Base-by-base conservation (phyloP, 2,329 filamentous ascomycete species). In the Diaporthe sp. region DNA sequence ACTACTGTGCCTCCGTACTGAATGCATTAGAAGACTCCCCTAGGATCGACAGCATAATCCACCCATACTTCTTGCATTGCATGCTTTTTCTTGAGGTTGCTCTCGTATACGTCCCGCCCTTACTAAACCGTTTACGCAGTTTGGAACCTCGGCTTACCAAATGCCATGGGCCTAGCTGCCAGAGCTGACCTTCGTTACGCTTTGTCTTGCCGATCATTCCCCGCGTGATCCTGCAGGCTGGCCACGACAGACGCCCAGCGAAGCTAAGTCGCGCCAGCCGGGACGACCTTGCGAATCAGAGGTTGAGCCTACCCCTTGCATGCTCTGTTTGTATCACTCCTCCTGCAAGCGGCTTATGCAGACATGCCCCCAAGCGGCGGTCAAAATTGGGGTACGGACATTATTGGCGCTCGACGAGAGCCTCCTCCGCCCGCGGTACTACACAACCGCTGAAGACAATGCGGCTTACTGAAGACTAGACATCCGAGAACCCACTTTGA, bases 271-370 rank as follows among this genome's bases (percentile, higher is more conserved):
- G 17, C 7, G 10, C 34, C 22, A 42, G 63, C 44, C 17, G 34
- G 13, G n/a, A 53, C 13, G 3, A 28, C 3, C 15, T 28, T 70
- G 49, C 49, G 49, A 70, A 70, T 70, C 65, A 70, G 49, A 28
- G 34, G 12, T 31, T 25, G 47, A 70, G 37, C 34, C 13, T 55
- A 8, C 2, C 47, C 65, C 65, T 70, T 22, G 47, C 10, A 34
- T 28, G 22, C 28, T 39, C 7, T 25, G 28, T 53, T 37, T 12
- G 63, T 53, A 37, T 53, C 7, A 37, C 63, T 25, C 22, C 31
- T 13, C 63, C 25, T 68, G 63, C 63, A 68, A 53, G 63, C 20
- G 47, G 44, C 63, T 51, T 68, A 53, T 53, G 63, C 63, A 28
- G 31, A 39, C 31, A 3, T 53, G 31, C 63, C 63, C 47, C 31